Base-by-base conservation (phyloP, 129 eudicot species). In the Mikania micrantha region DNA sequence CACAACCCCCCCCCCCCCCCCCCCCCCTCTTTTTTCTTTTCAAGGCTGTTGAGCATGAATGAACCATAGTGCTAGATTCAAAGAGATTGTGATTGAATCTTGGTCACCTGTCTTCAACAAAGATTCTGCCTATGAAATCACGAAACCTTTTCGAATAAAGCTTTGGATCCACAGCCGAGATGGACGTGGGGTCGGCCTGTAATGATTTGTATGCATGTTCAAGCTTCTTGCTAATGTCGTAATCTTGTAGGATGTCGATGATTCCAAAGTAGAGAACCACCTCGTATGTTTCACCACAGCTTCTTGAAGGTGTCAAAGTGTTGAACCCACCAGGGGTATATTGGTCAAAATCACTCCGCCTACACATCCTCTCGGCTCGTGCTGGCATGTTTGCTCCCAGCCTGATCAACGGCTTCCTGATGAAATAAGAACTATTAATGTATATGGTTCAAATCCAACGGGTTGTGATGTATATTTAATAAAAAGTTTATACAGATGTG, bases 331-430 rank as follows among this genome's bases (percentile, higher is more conserved):
- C 88, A 0, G 87, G 86, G 57, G 81, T 72, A 48, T 81, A 91
- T 70, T 88, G 95, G 75, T 93, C 95, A 59, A 83, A 88, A 68
- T 93, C 99, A 9, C 95, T 93, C 62, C 86, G 66, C 68, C 99
- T 75, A 13, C 86, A 84, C 77, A 93, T 78, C 28, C 95, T 77
- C 60, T 88, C 95, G 2, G 95, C 99, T 73, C 95, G 80, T n/a
- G 95, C 99, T 22, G 99, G 99, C 99, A 93, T 86, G 74, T 93
- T 93, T 9, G 99, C 95, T 40, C 99, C 99, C 41, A 93, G 71
- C 48, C 90, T 79, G 38, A 93, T 93, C 75, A 89, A 73, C 1
- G 99, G 96, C 69, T 89, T 93, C 90, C 99, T 89, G 79, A 69
- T 70, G 2, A 35, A 52, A 41, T 29, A 41, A 0, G 6, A 48